Evolutionary conservation across 768 basidiomycete species (phyloP).

Genomic region (Paxillus rubicundulus): DNA sequence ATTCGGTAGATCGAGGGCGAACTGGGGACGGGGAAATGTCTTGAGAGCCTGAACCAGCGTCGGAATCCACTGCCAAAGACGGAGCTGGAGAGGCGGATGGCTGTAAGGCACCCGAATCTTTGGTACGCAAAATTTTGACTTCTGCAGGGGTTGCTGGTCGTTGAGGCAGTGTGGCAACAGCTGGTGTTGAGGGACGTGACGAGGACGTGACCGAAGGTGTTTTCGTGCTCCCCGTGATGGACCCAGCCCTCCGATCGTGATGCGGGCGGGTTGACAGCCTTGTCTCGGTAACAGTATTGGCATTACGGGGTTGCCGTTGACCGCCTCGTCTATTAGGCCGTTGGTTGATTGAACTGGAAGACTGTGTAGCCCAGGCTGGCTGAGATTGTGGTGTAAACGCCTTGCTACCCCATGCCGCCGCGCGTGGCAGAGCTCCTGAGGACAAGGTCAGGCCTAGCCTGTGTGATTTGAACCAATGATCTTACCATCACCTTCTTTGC

Average conservation of each 20-base stretch:
- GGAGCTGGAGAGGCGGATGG: constrained; percentile 43
- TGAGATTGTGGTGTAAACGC: constrained; percentile 19
- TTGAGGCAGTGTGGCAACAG: constrained; percentile 34
- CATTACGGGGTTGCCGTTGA: constrained; percentile 48
- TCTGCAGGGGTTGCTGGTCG: constrained; percentile 47
- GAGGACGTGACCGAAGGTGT: constrained; percentile 47
- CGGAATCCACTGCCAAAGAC: constrained; percentile 51
- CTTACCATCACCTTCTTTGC: constrained; percentile 60
- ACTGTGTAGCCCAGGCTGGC: constrained; percentile 14
- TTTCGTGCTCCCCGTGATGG: constrained; percentile 36
- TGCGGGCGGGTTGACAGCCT: constrained; percentile 35
- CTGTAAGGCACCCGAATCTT: constrained; percentile 41
- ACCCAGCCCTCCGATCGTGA: constrained; percentile 44
- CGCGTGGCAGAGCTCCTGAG: constrained; percentile 58
- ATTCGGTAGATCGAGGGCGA: constrained; percentile 42
- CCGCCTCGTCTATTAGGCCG: constrained; percentile 45
- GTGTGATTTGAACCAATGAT: background rate
- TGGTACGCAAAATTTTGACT: constrained; percentile 37
- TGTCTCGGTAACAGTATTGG: constrained; percentile 34
- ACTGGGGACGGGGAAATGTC: constrained; percentile 43
- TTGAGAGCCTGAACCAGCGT: constrained; percentile 42
- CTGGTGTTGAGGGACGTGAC: constrained; percentile 61
- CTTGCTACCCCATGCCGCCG: constrained; percentile 62
- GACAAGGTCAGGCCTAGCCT: constrained; percentile 9
- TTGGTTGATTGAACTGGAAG: constrained; percentile 25